Base-by-base conservation (phyloP, 2,329 filamentous ascomycete genomes). In the Monosporascus sp. region DNA sequence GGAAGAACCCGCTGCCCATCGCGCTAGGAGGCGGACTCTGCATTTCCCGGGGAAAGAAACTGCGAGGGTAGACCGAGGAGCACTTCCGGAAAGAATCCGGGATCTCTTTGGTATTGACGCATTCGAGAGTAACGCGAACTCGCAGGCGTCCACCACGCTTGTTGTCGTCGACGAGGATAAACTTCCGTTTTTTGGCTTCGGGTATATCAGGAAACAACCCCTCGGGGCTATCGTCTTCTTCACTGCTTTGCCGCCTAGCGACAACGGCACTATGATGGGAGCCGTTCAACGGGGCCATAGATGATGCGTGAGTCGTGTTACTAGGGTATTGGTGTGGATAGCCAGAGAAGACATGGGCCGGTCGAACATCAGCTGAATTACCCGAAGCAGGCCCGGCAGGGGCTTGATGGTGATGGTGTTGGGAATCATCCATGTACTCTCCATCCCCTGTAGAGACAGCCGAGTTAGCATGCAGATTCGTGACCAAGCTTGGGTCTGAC, bases 1-100 rank as follows among this genome's bases (percentile, higher is more conserved):
- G 79, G 69, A 92, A 91, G 70, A 91, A 92, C 37, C 85, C 81
- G 57, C 84, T 85, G 17, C 88, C 87, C 0, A 86, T 86, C 1
- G 89, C 85, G 51, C 85, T 88, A 0, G 88, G 87, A 14, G 90
- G 88, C 7, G 89, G 88, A 55, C 86, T 88, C 66, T 93, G 90
- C 91, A 96, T 96, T 73, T 97, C 91, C 44, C 91, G 85, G 1
- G 92, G 90, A 68, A 94, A 96, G 73, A 93, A 97, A 53, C 90
- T 92, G 48, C 91, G 87, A 8, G 92, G 93, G 65, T 87, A 97
- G 2, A 97, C 92, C 9, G 90, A 91, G 64, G 93, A 93, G 52
- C 83, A 85, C 73, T 91, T 91, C 61, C 93, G 89, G 75, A 96
- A 97, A 17, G 90, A 94, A 70, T 97, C 93, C 1, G 93, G 93